These are phyloP conservation scores for Limonium bicolor DNA, from an alignment of 148 eudicot species.

Conservation along the genomic window DNA sequence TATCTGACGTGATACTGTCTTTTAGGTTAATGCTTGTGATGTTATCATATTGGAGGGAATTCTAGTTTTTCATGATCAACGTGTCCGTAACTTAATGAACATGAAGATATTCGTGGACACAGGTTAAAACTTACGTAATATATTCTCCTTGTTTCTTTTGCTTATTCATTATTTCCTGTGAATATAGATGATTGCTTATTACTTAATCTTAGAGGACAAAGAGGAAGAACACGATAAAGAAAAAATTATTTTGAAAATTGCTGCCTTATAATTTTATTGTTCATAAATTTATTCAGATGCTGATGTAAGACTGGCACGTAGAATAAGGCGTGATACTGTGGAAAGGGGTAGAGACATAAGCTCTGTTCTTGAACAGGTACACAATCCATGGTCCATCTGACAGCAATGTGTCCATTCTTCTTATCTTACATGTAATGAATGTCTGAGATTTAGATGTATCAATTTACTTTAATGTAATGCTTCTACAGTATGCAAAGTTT, in stretches of 20 bases:
- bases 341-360: conserved; percentile 94
- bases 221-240: too few species aligned
- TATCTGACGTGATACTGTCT: too few species aligned
- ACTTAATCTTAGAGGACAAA: too few species aligned
- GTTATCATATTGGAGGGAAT: conserved; percentile 96
- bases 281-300: conserved; percentile 41
- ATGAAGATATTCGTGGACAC: conserved; percentile 98
- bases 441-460: not conserved
- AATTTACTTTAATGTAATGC: not conserved
- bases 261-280: too few species aligned
- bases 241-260: too few species aligned
- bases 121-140: conserved; percentile 28
- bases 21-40: conserved; percentile 89
- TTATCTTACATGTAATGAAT: not conserved
- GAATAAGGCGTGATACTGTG: conserved; percentile 89
- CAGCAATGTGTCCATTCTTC: not conserved
- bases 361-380: conserved; percentile 88
- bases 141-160: conserved; percentile 1
- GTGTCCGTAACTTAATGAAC: conserved; percentile 78
- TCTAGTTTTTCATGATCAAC: conserved; percentile 80
- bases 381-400: not conserved
- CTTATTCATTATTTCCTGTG: not conserved
- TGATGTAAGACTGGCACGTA: conserved; percentile 97
- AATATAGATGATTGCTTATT: too few species aligned
- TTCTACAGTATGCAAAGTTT: conserved; percentile 89